phyloP scores from a whole-genome alignment of 2,329 filamentous ascomycete genomes.

The Aspergillus luchuensis region DNA sequence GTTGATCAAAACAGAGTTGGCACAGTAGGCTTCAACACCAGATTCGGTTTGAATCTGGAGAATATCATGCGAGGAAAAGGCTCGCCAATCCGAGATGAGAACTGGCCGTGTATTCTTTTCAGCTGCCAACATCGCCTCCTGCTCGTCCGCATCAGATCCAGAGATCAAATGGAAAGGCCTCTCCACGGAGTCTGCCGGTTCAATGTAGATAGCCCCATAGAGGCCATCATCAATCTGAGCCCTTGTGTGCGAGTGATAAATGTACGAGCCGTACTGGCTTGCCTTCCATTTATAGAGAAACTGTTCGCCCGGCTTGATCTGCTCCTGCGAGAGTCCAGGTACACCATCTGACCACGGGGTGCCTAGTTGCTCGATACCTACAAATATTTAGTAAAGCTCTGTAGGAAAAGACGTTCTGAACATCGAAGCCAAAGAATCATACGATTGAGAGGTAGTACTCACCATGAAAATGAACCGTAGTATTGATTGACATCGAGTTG shows the following conservation, averaged over 20 bases:
- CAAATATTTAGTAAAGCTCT: not conserved
- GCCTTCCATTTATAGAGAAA: slow-evolving; percentile 61
- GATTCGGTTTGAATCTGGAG: slow-evolving; percentile 33
- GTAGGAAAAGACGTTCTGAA: not conserved
- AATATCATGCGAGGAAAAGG: slow-evolving; percentile 54
- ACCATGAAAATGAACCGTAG: slow-evolving; percentile 38
- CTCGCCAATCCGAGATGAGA: slow-evolving; percentile 59
- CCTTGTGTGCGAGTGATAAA: slow-evolving; percentile 62
- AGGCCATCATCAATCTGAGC: slow-evolving; percentile 63
- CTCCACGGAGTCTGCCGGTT: slow-evolving; percentile 26
- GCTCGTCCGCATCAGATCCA: slow-evolving; percentile 32
- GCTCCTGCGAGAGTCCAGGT: slow-evolving; percentile 57
- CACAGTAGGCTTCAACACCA: slow-evolving; percentile 53
- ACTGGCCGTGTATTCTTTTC: slow-evolving; percentile 52
- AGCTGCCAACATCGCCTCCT: slow-evolving; percentile 52
- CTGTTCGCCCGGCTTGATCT: slow-evolving; percentile 51
- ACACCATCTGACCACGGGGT: slow-evolving; percentile 65
- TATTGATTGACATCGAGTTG: slow-evolving; percentile 33
- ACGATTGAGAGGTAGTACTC: not conserved
- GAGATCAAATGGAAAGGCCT: slow-evolving; percentile 34
- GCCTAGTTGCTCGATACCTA: slow-evolving; percentile 42
- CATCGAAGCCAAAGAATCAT: not conserved
- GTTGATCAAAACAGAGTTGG: slow-evolving; percentile 64
- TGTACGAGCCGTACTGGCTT: slow-evolving; percentile 60
- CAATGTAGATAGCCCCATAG: slow-evolving; percentile 58